Percentiles rank a stretch among this genome's conserved stretches.
These are phyloP conservation scores for Fusarium proliferatum DNA, from an alignment of 2,329 filamentous ascomycete species.

Conservation along the genomic window DNA sequence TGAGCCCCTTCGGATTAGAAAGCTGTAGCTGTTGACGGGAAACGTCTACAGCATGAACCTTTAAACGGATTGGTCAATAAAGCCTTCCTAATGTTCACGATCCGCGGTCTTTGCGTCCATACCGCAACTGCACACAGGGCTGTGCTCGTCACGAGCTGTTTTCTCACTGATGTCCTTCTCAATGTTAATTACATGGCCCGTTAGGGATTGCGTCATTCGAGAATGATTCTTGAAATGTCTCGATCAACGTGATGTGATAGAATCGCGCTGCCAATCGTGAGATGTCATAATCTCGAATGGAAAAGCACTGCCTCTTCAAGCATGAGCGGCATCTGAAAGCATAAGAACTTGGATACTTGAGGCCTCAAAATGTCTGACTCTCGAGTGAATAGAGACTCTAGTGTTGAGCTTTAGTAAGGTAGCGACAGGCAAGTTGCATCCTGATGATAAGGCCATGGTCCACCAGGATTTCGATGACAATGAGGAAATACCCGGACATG, in stretches of 20 bases:
- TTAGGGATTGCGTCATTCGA: neutral
- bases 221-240: neutral
- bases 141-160: too few species aligned
- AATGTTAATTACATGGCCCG: rapidly evolving
- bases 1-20: neutral
- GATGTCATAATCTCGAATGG: neutral
- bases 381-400: neutral
- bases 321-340: neutral
- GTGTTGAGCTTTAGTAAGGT: neutral
- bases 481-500: rapidly evolving
- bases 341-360: neutral
- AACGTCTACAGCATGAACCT: rapidly evolving
- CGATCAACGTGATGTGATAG: neutral
- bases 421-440: neutral
- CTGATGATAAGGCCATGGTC: too few species aligned
- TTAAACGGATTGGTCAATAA: rapidly evolving
- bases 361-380: neutral
- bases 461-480: neutral
- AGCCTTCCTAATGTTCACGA: too few species aligned
- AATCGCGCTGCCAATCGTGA: neutral
- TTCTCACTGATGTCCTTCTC: neutral
- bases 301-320: neutral
- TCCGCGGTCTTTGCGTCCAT: neutral
- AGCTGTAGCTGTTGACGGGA: rapidly evolving
- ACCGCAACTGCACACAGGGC: neutral